Base-by-base conservation (phyloP, 2,329 filamentous ascomycete species). In the Pezizomycotina sp. region DNA sequence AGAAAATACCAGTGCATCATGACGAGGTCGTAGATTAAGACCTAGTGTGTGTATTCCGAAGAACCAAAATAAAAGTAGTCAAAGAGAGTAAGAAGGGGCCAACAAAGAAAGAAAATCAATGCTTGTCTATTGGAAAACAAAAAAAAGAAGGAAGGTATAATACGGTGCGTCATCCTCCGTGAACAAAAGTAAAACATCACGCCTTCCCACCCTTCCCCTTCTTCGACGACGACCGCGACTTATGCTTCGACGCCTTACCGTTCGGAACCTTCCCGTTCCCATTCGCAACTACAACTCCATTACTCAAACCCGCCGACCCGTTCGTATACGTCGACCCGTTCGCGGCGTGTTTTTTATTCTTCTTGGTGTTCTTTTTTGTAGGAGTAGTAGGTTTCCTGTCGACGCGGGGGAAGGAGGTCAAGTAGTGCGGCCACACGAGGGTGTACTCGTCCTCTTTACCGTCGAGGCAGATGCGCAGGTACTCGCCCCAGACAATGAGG, bases 401-500 rank as follows among this genome's bases (percentile, higher is more conserved):
- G 18, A 70, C 60, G 38, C 63, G 59, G 1, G 66, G 66, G 21
- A 69, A 54, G 2, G 60, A 68, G 5, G 62, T 66, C 48, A 71
- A 63, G 9, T 70, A 47, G 15, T 65, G 68, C 2, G 74, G 69
- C 80, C 81, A 91, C 33, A 67, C 51, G 37, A 89, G 59, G 49
- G 67, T 63, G 52, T 73, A 89, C 52, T 83, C 70, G 26, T 77
- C 68, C 51, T 81, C 77, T 28, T 65, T 65, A 3, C 72, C 70
- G 44, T 83, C 79, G 31, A 89, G 60, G 49, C 78, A 82, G 45
- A 77, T 73, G 25, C 79, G 69, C 12, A 89, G 64, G 75, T 79
- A 86, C 34, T 45, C 29, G 9, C 79, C 76, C 80, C 81, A 91
- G 9, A 72, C 62, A 48, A 91, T 81, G 54, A 86, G 82, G 53